A percentile compares a stretch with the other conserved stretches of the same genome.
phyloP scores from a whole-genome alignment of 495 filamentous ascomycete genomes.

The Penicillium desertorum region DNA sequence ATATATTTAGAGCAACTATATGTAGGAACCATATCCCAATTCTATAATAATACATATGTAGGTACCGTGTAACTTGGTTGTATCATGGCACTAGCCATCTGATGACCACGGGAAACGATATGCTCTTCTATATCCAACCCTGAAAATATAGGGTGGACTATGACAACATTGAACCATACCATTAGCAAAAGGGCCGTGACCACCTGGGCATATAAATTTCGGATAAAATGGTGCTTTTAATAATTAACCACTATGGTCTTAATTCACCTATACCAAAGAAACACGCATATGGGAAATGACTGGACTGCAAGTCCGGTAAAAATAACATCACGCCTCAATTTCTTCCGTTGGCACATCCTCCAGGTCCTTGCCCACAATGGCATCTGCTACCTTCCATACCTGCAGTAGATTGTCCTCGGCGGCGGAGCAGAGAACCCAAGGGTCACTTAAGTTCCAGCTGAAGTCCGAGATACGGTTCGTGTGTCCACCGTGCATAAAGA shows the following conservation, averaged over 20 bases:
- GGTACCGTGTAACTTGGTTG: neutral
- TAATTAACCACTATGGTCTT: slow-evolving; percentile 13
- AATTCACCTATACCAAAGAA: slow-evolving; percentile 17
- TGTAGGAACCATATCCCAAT: no score
- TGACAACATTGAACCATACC: neutral
- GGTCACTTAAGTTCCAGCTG: slow-evolving; percentile 93
- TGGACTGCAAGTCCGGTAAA: neutral
- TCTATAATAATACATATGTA: neutral
- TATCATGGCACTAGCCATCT: neutral
- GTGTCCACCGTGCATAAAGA: slow-evolving; percentile 99
- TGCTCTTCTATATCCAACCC: neutral
- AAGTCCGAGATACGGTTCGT: slow-evolving; percentile 96
- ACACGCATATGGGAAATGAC: slow-evolving; percentile 5
- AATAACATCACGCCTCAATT: slow-evolving; percentile 56
- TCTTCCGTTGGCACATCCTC: slow-evolving; percentile 78
- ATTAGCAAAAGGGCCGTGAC: neutral
- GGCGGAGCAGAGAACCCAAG: slow-evolving; percentile 90
- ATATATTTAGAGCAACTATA: neutral
- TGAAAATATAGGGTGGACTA: neutral
- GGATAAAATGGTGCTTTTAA: slow-evolving; percentile 7
- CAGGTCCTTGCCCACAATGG: slow-evolving; percentile 80
- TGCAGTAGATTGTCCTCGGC: slow-evolving; percentile 97
- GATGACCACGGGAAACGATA: neutral
- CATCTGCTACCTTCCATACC: slow-evolving; percentile 91
- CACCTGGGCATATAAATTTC: neutral